These are phyloP conservation scores for Podila minutissima DNA, from an alignment of 192 early-diverging fungal genomes.

Conservation along the genomic window DNA sequence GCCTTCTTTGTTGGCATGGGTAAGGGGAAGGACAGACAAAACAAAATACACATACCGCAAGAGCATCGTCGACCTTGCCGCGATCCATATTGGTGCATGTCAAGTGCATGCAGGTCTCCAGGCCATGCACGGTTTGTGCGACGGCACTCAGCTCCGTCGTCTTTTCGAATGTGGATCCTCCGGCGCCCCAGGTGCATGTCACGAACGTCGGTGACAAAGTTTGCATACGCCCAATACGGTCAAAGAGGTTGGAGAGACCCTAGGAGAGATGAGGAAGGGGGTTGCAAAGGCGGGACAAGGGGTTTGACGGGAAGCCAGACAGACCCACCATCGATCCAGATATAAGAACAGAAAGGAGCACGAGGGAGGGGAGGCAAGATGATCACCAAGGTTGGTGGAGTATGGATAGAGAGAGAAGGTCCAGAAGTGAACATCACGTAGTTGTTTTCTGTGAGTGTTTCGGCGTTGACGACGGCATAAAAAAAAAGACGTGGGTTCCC, in stretches of 20 bases:
- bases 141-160: conserved; percentile 77
- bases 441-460: neutral
- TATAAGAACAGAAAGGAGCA: conserved; percentile 17
- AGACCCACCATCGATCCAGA: conserved; percentile 20
- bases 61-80: conserved; percentile 78
- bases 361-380: neutral
- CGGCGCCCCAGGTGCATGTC: conserved; percentile 89
- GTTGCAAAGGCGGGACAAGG: no score
- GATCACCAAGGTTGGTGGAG: neutral
- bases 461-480: neutral
- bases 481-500: neutral
- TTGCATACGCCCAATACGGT: conserved; percentile 86
- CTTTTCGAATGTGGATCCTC: conserved; percentile 78
- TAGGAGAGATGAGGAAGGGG: conserved; percentile 36
- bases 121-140: conserved; percentile 78
- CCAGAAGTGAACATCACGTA: conserved; percentile 52
- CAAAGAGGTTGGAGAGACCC: conserved; percentile 84
- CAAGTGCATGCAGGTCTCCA: conserved; percentile 87
- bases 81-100: conserved; percentile 92
- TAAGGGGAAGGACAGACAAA: no score
- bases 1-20: no score
- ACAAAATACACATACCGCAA: conserved; percentile 45
- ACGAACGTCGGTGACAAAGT: conserved; percentile 77
- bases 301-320: no score
- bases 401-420: conserved; percentile 9